Conservation (phyloP, 177 flowering plant genomes). For the Vitis hybrid region DNA sequence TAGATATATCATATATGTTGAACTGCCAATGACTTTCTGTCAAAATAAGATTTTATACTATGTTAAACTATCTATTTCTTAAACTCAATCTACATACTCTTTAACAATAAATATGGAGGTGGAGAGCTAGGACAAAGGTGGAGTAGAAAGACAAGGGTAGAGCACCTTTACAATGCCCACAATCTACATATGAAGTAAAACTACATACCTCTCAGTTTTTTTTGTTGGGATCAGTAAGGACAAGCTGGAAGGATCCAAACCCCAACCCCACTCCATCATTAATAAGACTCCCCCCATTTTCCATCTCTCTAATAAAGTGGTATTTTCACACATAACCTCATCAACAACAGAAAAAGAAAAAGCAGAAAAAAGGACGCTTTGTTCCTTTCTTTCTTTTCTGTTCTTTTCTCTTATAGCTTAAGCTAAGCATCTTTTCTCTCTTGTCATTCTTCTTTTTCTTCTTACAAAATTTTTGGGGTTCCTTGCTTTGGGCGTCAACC, state of each 20-base stretch:
- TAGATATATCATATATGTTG: too few relatives aligned
- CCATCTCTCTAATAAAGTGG: constrained; percentile 9
- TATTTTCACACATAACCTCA: constrained; percentile 12
- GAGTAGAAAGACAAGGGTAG: constrained; percentile 4
- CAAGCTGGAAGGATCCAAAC: constrained; percentile 63
- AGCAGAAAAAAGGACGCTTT: constrained; percentile 25
- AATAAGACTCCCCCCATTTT: constrained; percentile 2
- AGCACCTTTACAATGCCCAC: too few relatives aligned
- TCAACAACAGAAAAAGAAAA: constrained; percentile 7
- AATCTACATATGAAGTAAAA: too few relatives aligned
- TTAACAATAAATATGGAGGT: not conserved
- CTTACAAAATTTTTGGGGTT: constrained; percentile 11
- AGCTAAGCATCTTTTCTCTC: constrained; percentile 44
- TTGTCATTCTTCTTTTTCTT: constrained; percentile 4
- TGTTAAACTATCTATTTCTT: too few relatives aligned
- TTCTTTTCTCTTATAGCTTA: constrained; percentile 36
- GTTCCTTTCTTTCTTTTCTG: constrained; percentile 23
- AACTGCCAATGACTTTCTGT: too few relatives aligned
- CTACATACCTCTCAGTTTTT: not conserved
- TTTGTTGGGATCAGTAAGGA: constrained; percentile 28
- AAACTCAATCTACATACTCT: too few relatives aligned
- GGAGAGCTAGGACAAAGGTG: not conserved
- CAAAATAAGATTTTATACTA: too few relatives aligned
- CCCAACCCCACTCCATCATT: constrained; percentile 48
- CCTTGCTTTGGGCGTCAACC: not conserved